Evolutionary conservation across 108 stramenopile genomes (phyloP), one percentile per base, ranked within the genome.

Genomic region (Bacterosira constricta): DNA sequence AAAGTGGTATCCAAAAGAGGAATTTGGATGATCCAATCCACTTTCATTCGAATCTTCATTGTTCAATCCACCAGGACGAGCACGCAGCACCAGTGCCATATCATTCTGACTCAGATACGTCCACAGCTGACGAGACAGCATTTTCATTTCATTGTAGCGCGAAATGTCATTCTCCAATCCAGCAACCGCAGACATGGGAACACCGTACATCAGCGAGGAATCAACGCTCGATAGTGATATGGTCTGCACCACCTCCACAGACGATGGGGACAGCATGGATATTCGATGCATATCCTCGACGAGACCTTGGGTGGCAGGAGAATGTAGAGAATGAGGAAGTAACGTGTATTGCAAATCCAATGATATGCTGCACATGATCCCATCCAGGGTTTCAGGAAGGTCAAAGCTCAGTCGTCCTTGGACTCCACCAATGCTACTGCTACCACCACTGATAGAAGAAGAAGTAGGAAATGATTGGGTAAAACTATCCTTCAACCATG

Each of bases 81-180:
- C 62, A 34, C 62, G 69, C 3, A 82, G 75, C 8, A 75, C 65
- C 59, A 82, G 66, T 12, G 71, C 75, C 31, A 68, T 27, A 38
- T 72, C 63, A 55, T 78, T 82, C 8, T 27, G 34, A 32, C 71
- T 60, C 49, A 82, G 39, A 42, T 78, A 78, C 49, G 47, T 68
- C 73, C 66, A 77, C 56, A 82, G 58, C 38, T 82, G 76, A 15
- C 76, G 70, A 11, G 51, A 53, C 3, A 82, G 60, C 38, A 78
- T 61, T 65, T 78, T 77, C 81, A 82, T 82, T 54, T 82, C 76
- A 52, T 82, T 51, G 64, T 82, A 62, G 2, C 76, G 76, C 17
- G 44, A 73, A 20, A 67, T 21, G 30, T 78, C 76, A 41, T 62
- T 36, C 8, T 82, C 81, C 0, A 73, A 56, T 31, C 61, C 76